Conservation (phyloP, 2,329 filamentous ascomycete genomes). For the Fusarium continuum region DNA sequence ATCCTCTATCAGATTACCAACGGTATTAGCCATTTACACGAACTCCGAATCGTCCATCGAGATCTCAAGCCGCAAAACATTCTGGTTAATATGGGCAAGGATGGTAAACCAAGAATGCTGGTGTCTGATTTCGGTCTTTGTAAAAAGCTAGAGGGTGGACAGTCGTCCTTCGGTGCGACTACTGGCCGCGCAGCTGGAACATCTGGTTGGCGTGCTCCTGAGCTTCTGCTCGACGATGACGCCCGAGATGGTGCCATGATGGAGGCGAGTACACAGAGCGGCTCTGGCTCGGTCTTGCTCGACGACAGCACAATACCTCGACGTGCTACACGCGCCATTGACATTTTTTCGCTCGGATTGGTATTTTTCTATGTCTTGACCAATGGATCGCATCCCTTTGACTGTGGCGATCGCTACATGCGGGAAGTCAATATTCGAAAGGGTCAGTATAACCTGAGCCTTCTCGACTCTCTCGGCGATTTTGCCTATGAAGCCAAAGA, state of each 20-base stretch:
- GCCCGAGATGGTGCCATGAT: constrained; percentile 59
- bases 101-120: constrained; percentile 79
- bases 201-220: constrained; percentile 94
- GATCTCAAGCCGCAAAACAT: constrained; percentile 99
- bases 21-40: constrained; percentile 88
- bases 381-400: constrained; percentile 90
- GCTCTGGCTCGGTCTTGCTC: constrained; percentile 66
- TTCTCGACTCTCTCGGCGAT: constrained; percentile 79
- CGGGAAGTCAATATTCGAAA: constrained; percentile 98
- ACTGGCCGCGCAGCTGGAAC: constrained; percentile 94
- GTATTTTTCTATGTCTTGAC: constrained; percentile 99
- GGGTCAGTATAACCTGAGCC: constrained; percentile 76
- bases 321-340: constrained; percentile 92
- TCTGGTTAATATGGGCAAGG: constrained; percentile 78
- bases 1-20: constrained; percentile 90
- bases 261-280: constrained; percentile 67
- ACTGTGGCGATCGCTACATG: constrained; percentile 93
- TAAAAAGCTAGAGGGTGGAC: constrained; percentile 94
- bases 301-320: constrained; percentile 69
- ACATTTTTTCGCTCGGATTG: constrained; percentile 95
- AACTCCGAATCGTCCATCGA: constrained; percentile 92
- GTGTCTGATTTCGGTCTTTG: constrained; percentile 98
- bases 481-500: constrained; percentile 88
- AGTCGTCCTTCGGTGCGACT: constrained; percentile 93
- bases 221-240: constrained; percentile 85